These are phyloP conservation scores for Sherardia arvensis DNA, from an alignment of 257 asterid genomes.

Conservation along the genomic window DNA sequence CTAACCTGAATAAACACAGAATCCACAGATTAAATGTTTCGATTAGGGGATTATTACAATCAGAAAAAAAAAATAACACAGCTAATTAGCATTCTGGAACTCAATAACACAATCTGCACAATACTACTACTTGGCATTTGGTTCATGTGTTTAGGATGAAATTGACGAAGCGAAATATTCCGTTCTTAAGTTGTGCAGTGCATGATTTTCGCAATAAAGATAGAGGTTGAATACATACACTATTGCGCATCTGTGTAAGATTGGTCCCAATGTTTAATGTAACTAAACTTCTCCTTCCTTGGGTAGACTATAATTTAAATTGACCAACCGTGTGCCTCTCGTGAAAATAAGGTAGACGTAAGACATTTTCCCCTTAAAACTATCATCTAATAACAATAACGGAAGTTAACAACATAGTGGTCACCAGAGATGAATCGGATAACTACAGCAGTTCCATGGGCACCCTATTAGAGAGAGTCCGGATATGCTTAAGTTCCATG, in stretches of 20 bases:
- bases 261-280: no score
- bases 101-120: not conserved
- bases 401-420: not conserved
- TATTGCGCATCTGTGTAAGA: not conserved
- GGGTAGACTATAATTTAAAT: not conserved
- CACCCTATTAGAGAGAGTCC: not conserved
- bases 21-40: not conserved
- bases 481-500: not conserved
- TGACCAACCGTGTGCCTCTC: not conserved
- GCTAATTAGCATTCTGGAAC: not conserved
- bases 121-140: not conserved
- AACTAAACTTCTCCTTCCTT: not conserved
- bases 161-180: no score
- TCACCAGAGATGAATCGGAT: conserved; percentile 1
- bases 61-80: not conserved
- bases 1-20: conserved; percentile 8
- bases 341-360: not conserved
- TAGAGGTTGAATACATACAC: not conserved
- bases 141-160: not conserved
- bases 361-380: not conserved
- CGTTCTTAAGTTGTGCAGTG: no score
- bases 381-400: not conserved
- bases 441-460: not conserved
- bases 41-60: not conserved
- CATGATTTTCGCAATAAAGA: no score